These are phyloP conservation scores for Pleurotus cornucopiae DNA, from an alignment of 768 basidiomycete species.

Conservation along the genomic window DNA sequence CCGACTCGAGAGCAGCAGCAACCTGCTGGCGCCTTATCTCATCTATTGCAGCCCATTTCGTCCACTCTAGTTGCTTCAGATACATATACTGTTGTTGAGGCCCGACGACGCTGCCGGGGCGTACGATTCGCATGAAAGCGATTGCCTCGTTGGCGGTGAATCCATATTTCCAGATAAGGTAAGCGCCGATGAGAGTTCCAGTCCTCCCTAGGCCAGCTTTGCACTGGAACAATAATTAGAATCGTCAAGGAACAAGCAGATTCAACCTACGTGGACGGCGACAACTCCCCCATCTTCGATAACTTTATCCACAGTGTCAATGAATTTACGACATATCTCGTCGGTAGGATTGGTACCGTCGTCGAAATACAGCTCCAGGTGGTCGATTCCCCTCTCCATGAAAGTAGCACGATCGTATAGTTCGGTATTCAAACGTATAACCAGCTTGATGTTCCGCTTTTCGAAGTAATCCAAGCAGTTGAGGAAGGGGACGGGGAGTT, in stretches of 20 bases:
- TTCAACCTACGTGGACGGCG: conserved; percentile 74
- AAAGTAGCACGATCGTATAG: conserved; percentile 84
- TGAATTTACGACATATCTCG: conserved; percentile 89
- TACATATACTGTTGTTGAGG: conserved; percentile 95
- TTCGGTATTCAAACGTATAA: conserved; percentile 91
- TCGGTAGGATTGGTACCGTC: conserved; percentile 98
- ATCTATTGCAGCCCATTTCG: conserved; percentile 88
- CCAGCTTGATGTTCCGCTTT: conserved; percentile 80
- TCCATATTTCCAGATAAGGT: conserved; percentile 97
- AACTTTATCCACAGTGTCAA: conserved; percentile 76
- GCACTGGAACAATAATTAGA: conserved; percentile 47
- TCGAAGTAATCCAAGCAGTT: conserved; percentile 95
- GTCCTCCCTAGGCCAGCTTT: conserved; percentile 97
- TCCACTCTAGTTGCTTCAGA: conserved; percentile 90
- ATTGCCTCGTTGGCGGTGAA: conserved; percentile 96
- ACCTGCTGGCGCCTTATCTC: conserved; percentile 57
- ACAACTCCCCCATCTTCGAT: conserved; percentile 79
- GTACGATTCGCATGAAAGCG: conserved; percentile 96
- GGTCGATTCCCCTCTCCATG: conserved; percentile 79
- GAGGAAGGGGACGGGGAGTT: conserved; percentile 73
- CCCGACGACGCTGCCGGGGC: conserved; percentile 91
- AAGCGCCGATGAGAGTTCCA: conserved; percentile 95
- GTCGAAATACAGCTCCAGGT: conserved; percentile 93
- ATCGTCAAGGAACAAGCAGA: conserved; percentile 10
- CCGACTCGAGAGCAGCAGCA: conserved; percentile 28